phyloP scores from a whole-genome alignment of 805 yeast genomes.

The Candida lessepsii region DNA sequence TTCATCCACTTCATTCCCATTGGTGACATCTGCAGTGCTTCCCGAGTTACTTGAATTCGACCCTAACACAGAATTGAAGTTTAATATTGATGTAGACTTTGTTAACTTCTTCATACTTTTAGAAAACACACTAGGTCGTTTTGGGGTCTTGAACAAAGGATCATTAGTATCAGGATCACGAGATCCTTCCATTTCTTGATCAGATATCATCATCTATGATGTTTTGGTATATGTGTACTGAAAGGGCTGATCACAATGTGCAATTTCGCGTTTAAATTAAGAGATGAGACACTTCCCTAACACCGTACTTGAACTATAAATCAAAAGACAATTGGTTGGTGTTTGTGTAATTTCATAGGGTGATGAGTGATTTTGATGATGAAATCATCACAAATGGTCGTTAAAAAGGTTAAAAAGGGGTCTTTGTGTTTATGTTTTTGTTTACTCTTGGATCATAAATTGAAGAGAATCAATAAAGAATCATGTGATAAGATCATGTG shows the following conservation, averaged over 20 bases:
- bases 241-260: not conserved
- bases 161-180: not conserved
- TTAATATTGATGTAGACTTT: slow-evolving; percentile 27
- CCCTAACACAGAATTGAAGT: slow-evolving; percentile 13
- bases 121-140: slow-evolving; percentile 21
- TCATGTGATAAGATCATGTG: too few relatives aligned
- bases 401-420: too few relatives aligned
- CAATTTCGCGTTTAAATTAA: slow-evolving; percentile 4
- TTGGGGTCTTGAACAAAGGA: slow-evolving; percentile 11
- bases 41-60: not conserved
- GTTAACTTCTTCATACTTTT: slow-evolving; percentile 31
- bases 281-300: not conserved
- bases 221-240: not conserved
- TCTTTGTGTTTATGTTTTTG: too few relatives aligned
- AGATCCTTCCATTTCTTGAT: not conserved
- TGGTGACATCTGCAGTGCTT: not conserved
- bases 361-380: too few relatives aligned
- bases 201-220: slow-evolving; percentile 1
- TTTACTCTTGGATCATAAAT: too few relatives aligned
- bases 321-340: too few relatives aligned
- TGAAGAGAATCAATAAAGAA: too few relatives aligned
- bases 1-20: slow-evolving; percentile 1
- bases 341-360: too few relatives aligned
- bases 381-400: too few relatives aligned
- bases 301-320: too few relatives aligned